These are phyloP conservation scores for Rhodotorula sp. DNA, from an alignment of 1,284 basidiomycete genomes.

Conservation along the genomic window DNA sequence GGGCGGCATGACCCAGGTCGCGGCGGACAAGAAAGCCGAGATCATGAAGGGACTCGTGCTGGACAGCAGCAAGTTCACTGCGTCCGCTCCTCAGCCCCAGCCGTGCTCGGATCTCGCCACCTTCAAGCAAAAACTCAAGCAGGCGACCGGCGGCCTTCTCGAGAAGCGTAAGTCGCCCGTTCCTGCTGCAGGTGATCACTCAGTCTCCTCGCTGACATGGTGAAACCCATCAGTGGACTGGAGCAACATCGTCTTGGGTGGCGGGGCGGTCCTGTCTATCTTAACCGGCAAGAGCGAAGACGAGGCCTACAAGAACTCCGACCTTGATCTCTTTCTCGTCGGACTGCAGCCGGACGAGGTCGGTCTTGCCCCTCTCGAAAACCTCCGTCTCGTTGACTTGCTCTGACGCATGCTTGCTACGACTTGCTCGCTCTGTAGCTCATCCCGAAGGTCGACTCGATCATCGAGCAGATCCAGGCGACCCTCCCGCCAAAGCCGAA, in stretches of 20 bases:
- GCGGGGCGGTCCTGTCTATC: constrained; percentile 13
- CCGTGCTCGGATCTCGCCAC: background rate
- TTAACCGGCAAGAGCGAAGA: constrained; percentile 6
- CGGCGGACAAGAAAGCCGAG: background rate
- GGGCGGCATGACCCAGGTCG: background rate
- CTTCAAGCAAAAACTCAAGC: background rate
- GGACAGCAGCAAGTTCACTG: background rate
- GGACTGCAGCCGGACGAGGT: constrained; percentile 19
- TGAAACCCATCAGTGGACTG: constrained; percentile 11
- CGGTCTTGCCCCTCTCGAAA: background rate
- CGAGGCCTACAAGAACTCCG: background rate
- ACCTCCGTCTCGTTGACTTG: no score
- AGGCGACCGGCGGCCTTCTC: background rate
- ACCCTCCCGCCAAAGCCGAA: background rate
- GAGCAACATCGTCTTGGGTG: constrained; percentile 18
- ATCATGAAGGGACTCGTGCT: background rate
- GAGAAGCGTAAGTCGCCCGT: background rate
- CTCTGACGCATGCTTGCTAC: no score
- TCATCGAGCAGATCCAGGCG: constrained; percentile 17
- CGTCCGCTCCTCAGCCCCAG: background rate
- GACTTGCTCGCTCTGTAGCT: background rate
- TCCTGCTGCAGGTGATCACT: no score
- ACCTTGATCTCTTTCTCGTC: constrained; percentile 26
- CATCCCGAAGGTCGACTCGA: constrained; percentile 15
- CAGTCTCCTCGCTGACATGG: background rate